phyloP scores from a whole-genome alignment of 257 asterid species.

The Buddleja alternifolia region DNA sequence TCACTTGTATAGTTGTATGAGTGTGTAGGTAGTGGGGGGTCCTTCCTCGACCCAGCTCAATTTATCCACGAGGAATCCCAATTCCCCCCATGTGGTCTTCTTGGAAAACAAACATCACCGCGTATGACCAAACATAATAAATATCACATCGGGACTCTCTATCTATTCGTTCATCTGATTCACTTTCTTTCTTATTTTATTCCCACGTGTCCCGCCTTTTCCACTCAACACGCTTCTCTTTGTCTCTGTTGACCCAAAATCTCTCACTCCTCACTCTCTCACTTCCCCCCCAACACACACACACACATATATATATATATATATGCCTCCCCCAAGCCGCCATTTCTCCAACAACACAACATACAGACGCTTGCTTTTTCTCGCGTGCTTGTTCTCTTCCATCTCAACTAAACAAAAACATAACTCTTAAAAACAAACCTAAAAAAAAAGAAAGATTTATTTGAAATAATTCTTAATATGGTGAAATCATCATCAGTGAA shows the following conservation, averaged over 20 bases:
- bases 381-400: not conserved
- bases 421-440: not conserved
- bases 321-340: conserved; percentile 42
- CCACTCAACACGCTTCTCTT: conserved; percentile 12
- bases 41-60: conserved; percentile 18
- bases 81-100: conserved; percentile 13
- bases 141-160: not conserved
- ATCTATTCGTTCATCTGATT: not conserved
- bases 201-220: conserved; percentile 24
- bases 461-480: conserved; percentile 29
- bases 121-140: conserved; percentile 8
- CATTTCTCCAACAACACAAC: conserved; percentile 18
- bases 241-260: not conserved
- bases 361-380: too few relatives aligned
- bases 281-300: conserved; percentile 22
- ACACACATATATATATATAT: conserved; percentile 18
- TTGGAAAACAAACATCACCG: conserved; percentile 28
- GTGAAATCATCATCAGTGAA: conserved; percentile 37
- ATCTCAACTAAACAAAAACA: not conserved
- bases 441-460: not conserved
- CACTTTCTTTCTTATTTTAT: not conserved
- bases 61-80: not conserved
- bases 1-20: not conserved
- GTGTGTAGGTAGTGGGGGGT: not conserved
- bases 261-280: conserved; percentile 33